A percentile compares a stretch with the other conserved stretches of the same genome.
Conservation (phyloP, 371 early-diverging fungal species). For the Nematocida homosporus region DNA sequence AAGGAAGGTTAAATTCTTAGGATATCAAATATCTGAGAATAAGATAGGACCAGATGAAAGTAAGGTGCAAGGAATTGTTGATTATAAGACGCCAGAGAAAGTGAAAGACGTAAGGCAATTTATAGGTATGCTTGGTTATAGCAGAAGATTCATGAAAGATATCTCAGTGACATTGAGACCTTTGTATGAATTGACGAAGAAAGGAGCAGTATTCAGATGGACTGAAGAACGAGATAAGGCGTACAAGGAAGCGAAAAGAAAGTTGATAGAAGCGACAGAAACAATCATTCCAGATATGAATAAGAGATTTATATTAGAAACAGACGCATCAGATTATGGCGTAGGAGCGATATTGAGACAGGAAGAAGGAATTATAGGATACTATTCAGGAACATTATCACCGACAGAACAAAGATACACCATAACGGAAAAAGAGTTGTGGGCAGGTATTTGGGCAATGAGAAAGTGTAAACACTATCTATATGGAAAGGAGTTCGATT, state of each 20-base stretch:
- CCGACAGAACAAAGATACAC: background rate
- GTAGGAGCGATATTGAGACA: constrained; percentile 15
- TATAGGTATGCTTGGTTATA: background rate
- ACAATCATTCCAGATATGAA: constrained; percentile 6
- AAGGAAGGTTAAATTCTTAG: constrained; percentile 1
- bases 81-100: background rate
- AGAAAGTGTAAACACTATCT: background rate
- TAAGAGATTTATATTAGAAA: constrained; percentile 32
- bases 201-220: background rate
- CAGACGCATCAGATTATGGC: constrained; percentile 43
- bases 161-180: background rate
- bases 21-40: background rate
- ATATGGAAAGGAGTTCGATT: background rate
- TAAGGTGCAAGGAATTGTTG: background rate
- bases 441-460: background rate
- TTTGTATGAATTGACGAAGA: background rate
- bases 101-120: background rate
- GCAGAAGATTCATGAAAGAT: background rate
- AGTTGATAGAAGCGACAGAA: background rate
- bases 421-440: background rate
- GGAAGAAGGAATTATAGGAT: background rate
- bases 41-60: background rate
- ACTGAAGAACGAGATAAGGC: background rate
- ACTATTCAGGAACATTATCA: background rate
- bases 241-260: background rate